A percentile compares a stretch with the other conserved stretches of the same genome.
Conservation (phyloP, 345 rosid genomes). For the Euphorbia peplus region DNA sequence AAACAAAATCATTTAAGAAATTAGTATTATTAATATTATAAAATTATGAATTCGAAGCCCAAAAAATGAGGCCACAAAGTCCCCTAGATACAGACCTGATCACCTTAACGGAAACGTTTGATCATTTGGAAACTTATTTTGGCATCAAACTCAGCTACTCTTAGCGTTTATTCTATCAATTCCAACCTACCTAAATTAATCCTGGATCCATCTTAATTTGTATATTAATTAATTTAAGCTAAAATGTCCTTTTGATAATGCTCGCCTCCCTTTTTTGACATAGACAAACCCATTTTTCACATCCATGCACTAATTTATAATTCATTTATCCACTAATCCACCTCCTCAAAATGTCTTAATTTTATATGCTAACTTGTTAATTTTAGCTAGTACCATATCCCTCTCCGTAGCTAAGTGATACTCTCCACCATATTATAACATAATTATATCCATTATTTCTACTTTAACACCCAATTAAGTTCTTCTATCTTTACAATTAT, state of each 20-base stretch:
- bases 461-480: slow-evolving; percentile 1
- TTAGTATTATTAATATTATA: too few species aligned
- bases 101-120: too few species aligned
- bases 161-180: neutral
- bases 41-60: too few species aligned
- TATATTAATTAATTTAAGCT: neutral
- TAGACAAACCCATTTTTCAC: neutral
- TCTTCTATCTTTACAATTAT: neutral
- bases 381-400: neutral
- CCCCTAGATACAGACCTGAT: too few species aligned
- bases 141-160: too few species aligned
- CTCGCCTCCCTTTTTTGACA: neutral
- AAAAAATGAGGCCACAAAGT: too few species aligned
- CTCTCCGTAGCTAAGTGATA: neutral
- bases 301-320: slow-evolving; percentile 2
- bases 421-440: neutral
- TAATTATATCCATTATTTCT: neutral
- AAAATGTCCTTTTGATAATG: neutral
- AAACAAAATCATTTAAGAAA: too few species aligned
- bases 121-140: too few species aligned
- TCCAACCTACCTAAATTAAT: neutral
- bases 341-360: neutral
- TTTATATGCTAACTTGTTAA: slow-evolving; percentile 7
- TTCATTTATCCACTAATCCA: too few species aligned
- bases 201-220: neutral